Evolutionary conservation across 2,329 filamentous ascomycete species (phyloP).

Genomic region (Colletotrichum noveboracense): DNA sequence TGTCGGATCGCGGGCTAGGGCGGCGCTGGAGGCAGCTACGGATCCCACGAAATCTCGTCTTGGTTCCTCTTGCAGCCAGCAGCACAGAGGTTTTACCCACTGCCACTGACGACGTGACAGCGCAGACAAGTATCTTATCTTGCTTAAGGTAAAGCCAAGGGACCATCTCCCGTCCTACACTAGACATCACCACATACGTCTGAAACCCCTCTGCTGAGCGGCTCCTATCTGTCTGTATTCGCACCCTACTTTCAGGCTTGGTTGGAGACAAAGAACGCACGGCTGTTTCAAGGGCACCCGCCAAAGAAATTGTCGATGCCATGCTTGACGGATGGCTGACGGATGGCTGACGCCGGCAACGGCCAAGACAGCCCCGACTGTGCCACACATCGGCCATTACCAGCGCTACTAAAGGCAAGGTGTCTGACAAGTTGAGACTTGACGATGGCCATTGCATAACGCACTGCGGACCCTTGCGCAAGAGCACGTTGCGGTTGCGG

Average conservation of each 20-base stretch:
- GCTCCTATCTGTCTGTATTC: not conserved
- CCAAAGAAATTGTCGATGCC: conserved; percentile 11
- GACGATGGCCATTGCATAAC: not conserved
- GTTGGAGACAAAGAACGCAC: not conserved
- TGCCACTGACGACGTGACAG: not conserved
- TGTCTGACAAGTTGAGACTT: not conserved
- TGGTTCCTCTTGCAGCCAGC: not conserved
- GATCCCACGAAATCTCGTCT: not conserved
- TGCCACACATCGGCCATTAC: not conserved
- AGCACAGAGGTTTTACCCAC: not conserved
- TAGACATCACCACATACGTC: not conserved
- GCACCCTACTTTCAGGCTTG: not conserved
- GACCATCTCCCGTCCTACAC: not conserved
- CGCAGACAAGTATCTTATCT: not conserved
- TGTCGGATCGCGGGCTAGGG: not conserved
- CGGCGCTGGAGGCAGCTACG: not conserved
- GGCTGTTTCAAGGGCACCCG: conserved; percentile 15
- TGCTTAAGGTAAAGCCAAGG: not conserved
- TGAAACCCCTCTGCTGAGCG: not conserved
- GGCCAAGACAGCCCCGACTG: not conserved
- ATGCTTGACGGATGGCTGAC: not conserved
- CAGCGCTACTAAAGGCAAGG: not conserved
- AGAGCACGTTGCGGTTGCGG: not conserved
- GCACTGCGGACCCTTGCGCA: not conserved
- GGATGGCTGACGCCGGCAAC: not conserved